Percentiles rank a stretch among this genome's conserved stretches.
These are phyloP conservation scores for Hypoxylon trugodes DNA, from an alignment of 495 filamentous ascomycete species.

Conservation along the genomic window DNA sequence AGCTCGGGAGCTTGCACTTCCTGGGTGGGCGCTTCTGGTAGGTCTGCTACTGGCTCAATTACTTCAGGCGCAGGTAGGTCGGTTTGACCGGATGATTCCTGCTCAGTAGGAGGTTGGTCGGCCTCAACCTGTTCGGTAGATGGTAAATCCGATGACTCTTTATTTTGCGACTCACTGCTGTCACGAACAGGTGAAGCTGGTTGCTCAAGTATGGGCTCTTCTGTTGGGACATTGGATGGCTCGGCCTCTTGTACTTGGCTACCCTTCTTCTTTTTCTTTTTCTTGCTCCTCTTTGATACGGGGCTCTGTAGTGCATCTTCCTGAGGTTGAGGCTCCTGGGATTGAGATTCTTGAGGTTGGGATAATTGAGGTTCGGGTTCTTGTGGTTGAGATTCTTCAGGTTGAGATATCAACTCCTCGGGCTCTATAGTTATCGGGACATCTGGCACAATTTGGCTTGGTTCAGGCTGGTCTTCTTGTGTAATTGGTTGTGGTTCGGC, in stretches of 20 bases:
- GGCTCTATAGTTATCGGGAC: slow-evolving; percentile 6
- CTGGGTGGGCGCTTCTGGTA: background rate
- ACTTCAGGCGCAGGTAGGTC: background rate
- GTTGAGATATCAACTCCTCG: slow-evolving; percentile 3
- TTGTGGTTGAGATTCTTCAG: slow-evolving; percentile 12
- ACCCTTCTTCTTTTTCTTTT: slow-evolving; percentile 42
- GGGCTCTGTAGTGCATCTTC: slow-evolving; percentile 9
- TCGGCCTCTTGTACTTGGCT: slow-evolving; percentile 28
- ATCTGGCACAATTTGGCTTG: slow-evolving; percentile 2
- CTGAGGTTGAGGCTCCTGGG: slow-evolving; percentile 11
- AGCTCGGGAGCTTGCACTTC: slow-evolving; percentile 3
- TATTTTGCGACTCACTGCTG: background rate
- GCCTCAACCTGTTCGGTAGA: slow-evolving; percentile 3
- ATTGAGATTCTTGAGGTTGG: no score
- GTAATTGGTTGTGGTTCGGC: background rate
- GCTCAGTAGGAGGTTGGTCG: slow-evolving; percentile 2
- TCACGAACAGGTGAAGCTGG: slow-evolving; percentile 12
- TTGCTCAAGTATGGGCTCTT: slow-evolving; percentile 4
- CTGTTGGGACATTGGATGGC: slow-evolving; percentile 8
- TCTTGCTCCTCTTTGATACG: slow-evolving; percentile 40
- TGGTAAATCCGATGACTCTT: slow-evolving; percentile 3
- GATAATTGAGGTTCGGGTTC: background rate
- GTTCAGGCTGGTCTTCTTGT: slow-evolving; percentile 16
- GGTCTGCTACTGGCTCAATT: background rate
- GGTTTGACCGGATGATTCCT: slow-evolving; percentile 1